phyloP scores from a whole-genome alignment of 2,329 filamentous ascomycete genomes.

The Sarocladiaceae sp. region DNA sequence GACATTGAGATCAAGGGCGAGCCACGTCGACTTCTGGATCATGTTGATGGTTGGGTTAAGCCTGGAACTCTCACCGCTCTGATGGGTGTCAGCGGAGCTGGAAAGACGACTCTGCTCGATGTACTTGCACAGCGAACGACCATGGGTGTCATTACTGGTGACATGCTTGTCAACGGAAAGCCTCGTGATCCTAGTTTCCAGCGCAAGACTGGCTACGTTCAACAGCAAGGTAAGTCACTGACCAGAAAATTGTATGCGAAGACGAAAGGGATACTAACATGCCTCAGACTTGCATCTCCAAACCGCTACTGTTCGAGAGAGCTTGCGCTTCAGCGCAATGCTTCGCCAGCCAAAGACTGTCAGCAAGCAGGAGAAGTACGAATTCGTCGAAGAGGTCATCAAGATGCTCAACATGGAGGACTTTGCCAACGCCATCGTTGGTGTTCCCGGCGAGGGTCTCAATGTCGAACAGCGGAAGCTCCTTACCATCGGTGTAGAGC shows the following conservation, averaged over 20 bases:
- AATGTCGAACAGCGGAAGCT: conserved; percentile 61
- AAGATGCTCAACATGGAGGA: conserved; percentile 64
- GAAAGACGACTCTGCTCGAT: conserved; percentile 40
- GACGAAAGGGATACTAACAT: no score
- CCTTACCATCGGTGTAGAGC: conserved; percentile 51
- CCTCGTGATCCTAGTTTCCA: conserved; percentile 55
- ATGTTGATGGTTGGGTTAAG: conserved; percentile 85
- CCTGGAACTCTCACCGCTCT: conserved; percentile 82
- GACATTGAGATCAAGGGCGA: conserved; percentile 70
- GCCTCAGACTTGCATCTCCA: conserved; percentile 48
- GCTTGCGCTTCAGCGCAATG: conserved; percentile 51
- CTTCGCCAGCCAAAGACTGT: conserved; percentile 52
- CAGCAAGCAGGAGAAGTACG: conserved; percentile 53
- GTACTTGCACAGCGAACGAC: conserved; percentile 45
- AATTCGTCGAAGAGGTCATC: conserved; percentile 61
- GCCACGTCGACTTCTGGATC: conserved; percentile 66
- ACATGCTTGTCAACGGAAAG: conserved; percentile 62
- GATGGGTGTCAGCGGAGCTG: conserved; percentile 55
- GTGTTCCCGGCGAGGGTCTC: conserved; percentile 56
- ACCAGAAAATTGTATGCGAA: no score
- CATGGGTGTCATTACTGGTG: conserved; percentile 60
- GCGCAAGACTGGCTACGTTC: conserved; percentile 62
- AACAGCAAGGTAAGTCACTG: conserved; percentile 50
- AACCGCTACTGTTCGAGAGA: conserved; percentile 52
- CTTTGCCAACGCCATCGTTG: conserved; percentile 62